These are phyloP conservation scores for Cucurbita ficifolia DNA, from an alignment of 306 rosid species.

Conservation along the genomic window DNA sequence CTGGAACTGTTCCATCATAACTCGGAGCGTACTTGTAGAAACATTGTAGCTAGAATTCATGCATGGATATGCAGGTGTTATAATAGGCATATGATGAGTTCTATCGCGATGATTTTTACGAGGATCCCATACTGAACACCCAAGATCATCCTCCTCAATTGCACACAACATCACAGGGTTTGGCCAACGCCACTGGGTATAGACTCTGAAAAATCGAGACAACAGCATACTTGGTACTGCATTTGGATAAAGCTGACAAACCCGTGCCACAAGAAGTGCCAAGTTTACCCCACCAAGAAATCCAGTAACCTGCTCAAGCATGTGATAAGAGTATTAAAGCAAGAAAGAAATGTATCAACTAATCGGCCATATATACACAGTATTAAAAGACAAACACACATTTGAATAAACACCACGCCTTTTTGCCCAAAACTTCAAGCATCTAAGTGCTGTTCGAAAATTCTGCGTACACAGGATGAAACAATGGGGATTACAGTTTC, in stretches of 20 bases:
- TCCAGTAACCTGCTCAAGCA: slow-evolving; percentile 68
- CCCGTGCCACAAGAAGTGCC: slow-evolving; percentile 92
- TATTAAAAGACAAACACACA: slow-evolving; percentile 33
- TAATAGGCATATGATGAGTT: slow-evolving; percentile 86
- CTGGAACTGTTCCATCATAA: slow-evolving; percentile 81
- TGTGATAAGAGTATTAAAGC: background rate
- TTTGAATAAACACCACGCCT: slow-evolving; percentile 96
- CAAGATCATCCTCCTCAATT: slow-evolving; percentile 79
- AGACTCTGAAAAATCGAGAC: slow-evolving; percentile 88
- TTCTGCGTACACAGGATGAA: slow-evolving; percentile 32
- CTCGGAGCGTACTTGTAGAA: slow-evolving; percentile 85
- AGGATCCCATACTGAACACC: slow-evolving; percentile 88
- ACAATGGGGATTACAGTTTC: background rate
- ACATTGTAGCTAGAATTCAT: slow-evolving; percentile 99
- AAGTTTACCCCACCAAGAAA: slow-evolving; percentile 99
- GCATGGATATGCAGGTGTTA: slow-evolving; percentile 98
- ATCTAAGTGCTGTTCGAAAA: slow-evolving; percentile 71
- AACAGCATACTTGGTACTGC: slow-evolving; percentile 95
- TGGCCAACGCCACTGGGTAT: slow-evolving; percentile 99
- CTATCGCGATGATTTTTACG: slow-evolving; percentile 79
- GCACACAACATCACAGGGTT: slow-evolving; percentile 93
- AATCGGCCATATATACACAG: background rate
- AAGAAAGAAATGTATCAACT: background rate
- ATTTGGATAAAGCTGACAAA: slow-evolving; percentile 95
- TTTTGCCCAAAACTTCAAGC: slow-evolving; percentile 95